Evolutionary conservation across 371 early-diverging fungal species (phyloP).

Genomic region (Chytridiales sp.): DNA sequence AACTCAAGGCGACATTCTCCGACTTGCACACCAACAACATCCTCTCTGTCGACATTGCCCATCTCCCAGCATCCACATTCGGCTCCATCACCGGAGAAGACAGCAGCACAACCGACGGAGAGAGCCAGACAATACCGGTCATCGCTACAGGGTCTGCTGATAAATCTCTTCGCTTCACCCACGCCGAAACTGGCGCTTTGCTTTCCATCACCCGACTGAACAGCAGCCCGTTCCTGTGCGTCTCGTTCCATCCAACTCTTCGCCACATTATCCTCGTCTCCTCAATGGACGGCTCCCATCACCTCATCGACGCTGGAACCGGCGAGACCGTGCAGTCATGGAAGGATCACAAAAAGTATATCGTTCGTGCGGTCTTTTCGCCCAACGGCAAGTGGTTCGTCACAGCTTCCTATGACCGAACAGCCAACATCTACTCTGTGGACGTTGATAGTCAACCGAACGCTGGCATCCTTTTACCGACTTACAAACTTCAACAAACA

Average conservation of each 20-base stretch:
- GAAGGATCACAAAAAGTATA: conserved; percentile 70
- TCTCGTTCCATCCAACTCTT: not conserved
- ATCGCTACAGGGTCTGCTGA: not conserved
- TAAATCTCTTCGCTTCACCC: conserved; percentile 1
- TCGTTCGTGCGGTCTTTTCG: conserved; percentile 61
- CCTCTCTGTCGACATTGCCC: not conserved
- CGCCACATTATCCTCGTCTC: conserved; percentile 54
- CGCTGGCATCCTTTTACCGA: not conserved
- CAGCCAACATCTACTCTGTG: conserved; percentile 57
- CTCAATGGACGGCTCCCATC: conserved; percentile 70
- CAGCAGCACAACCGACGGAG: too few relatives aligned
- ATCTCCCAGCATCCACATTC: not conserved
- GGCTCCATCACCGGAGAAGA: too few relatives aligned
- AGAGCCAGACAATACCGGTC: not conserved
- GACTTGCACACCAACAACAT: not conserved
- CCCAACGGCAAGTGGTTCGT: conserved; percentile 56
- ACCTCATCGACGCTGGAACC: conserved; percentile 53
- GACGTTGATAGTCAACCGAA: not conserved
- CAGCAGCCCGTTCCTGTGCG: conserved; percentile 5
- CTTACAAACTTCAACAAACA: conserved; percentile 39
- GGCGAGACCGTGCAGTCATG: conserved; percentile 48
- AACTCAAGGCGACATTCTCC: not conserved
- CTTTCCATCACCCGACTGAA: not conserved
- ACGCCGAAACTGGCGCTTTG: not conserved
- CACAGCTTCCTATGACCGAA: conserved; percentile 72